Evolutionary conservation across 352 stramenopile species (phyloP).

Genomic region (Phytophthora fragariaefolia): DNA sequence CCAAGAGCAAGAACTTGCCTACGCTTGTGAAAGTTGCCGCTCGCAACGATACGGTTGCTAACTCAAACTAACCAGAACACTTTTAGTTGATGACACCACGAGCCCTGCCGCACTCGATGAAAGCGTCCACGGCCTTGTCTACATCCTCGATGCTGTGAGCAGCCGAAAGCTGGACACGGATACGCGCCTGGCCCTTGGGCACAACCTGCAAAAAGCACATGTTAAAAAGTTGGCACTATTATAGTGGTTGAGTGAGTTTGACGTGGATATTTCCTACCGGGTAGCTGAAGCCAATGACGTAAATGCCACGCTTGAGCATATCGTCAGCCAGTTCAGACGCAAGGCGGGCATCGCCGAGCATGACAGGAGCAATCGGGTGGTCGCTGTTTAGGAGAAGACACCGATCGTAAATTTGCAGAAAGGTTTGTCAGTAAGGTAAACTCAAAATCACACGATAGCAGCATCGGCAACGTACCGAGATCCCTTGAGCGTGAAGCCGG

Average conservation of each 20-base stretch:
- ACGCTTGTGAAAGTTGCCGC: conserved; percentile 56
- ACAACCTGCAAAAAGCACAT: conserved; percentile 66
- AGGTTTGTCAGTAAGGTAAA: conserved; percentile 9
- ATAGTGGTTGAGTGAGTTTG: not conserved
- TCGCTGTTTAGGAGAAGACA: conserved; percentile 49
- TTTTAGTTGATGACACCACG: conserved; percentile 69
- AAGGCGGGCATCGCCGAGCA: conserved; percentile 92
- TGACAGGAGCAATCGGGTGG: conserved; percentile 92
- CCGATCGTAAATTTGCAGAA: too few relatives aligned
- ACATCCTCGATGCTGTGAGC: conserved; percentile 93
- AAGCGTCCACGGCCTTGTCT: conserved; percentile 91
- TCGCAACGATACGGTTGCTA: conserved; percentile 10
- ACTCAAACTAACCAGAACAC: conserved; percentile 22
- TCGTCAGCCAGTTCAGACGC: conserved; percentile 91
- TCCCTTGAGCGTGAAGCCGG: conserved; percentile 91
- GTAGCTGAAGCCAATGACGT: conserved; percentile 96
- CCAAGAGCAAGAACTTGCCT: conserved; percentile 58
- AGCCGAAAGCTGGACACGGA: conserved; percentile 92
- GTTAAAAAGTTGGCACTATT: not conserved
- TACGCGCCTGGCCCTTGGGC: conserved; percentile 91
- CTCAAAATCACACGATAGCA: not conserved
- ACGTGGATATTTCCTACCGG: conserved; percentile 57
- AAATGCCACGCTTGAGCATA: conserved; percentile 94
- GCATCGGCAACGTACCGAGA: conserved; percentile 50
- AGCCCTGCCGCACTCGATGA: conserved; percentile 91